Conservation (phyloP, 495 filamentous ascomycete species). For the Tuber calosporum region DNA sequence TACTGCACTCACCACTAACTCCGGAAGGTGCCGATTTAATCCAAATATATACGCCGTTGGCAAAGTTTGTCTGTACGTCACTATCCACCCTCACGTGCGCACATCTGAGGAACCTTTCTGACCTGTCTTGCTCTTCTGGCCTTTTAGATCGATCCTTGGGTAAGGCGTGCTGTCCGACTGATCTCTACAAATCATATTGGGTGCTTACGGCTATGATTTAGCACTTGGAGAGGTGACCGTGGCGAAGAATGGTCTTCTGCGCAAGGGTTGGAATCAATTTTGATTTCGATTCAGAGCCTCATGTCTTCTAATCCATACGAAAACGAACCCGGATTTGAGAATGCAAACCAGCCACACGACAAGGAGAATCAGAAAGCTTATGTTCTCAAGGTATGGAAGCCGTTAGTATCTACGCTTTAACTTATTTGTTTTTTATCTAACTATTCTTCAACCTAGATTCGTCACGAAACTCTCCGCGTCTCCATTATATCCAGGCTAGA, state of each 20-base stretch:
- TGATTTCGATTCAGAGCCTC: constrained; percentile 92
- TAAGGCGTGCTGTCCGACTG: constrained; percentile 45
- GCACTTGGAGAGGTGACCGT: constrained; percentile 84
- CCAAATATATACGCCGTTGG: constrained; percentile 91
- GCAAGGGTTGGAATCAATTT: constrained; percentile 86
- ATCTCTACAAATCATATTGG: neutral
- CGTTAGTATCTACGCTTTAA: neutral
- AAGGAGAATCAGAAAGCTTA: constrained; percentile 73
- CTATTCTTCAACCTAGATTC: constrained; percentile 55
- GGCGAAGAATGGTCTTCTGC: constrained; percentile 95
- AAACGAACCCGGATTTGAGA: constrained; percentile 90
- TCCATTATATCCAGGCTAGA: constrained; percentile 82
- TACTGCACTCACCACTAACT: constrained; percentile 73
- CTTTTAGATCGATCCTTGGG: constrained; percentile 78
- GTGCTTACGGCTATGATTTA: constrained; percentile 43
- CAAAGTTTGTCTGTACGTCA: constrained; percentile 78
- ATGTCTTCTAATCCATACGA: constrained; percentile 93
- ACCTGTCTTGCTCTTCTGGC: constrained; percentile 25
- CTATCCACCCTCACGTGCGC: neutral
- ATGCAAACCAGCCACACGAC: constrained; percentile 58
- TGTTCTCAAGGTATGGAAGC: constrained; percentile 64
- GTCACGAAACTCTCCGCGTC: constrained; percentile 81
- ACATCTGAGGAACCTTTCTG: constrained; percentile 5
- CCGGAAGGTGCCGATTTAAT: constrained; percentile 80
- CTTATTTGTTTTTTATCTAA: neutral